Percentiles rank a stretch among this genome's conserved stretches.
Evolutionary conservation across 345 rosid genomes (phyloP).

Genomic region (Linum usitatissimum): DNA sequence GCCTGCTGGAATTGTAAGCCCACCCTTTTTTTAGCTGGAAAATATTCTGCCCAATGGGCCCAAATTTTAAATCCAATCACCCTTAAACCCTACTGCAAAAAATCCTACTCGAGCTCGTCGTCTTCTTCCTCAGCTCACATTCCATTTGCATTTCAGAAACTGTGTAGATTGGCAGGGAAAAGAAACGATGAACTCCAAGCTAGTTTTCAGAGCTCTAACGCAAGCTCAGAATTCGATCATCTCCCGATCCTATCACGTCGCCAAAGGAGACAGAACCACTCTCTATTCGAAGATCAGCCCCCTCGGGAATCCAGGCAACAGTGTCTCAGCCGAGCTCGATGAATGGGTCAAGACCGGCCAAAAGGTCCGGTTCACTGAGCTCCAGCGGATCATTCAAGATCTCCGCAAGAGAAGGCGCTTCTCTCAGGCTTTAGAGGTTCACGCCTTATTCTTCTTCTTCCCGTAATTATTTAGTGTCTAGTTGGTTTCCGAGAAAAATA

Average conservation of each 20-base stretch:
- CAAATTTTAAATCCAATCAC: no score
- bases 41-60: no score
- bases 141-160: no score
- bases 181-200: constrained; percentile 15
- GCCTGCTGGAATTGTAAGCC: no score
- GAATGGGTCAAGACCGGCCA: constrained; percentile 53
- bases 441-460: constrained; percentile 1
- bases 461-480: neutral
- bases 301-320: constrained; percentile 44
- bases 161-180: no score
- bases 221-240: constrained; percentile 11
- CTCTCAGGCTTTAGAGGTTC: constrained; percentile 75
- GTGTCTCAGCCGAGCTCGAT: constrained; percentile 62
- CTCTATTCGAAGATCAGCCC: constrained; percentile 74
- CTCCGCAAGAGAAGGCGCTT: constrained; percentile 71
- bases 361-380: constrained; percentile 59
- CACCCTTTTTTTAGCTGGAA: no score
- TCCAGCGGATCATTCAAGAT: constrained; percentile 73
- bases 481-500: constrained; percentile 10
- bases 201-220: constrained; percentile 25
- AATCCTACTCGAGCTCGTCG: no score
- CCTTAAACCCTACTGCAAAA: no score
- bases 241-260: constrained; percentile 47
- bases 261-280: constrained; percentile 44
- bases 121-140: no score